These are phyloP conservation scores for Clavulina sp. DNA, from an alignment of 768 basidiomycete species.

Conservation along the genomic window DNA sequence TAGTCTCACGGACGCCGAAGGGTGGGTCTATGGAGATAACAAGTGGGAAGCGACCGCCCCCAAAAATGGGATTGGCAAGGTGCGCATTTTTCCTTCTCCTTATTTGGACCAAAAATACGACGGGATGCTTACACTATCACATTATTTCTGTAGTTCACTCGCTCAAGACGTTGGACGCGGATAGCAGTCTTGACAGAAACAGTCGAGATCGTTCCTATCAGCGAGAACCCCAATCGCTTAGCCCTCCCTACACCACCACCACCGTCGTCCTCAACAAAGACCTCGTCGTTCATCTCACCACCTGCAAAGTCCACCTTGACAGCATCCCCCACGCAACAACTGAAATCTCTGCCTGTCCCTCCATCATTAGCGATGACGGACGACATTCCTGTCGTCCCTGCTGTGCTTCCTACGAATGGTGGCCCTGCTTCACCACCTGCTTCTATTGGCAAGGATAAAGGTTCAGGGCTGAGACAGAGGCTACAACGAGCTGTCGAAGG, in stretches of 20 bases:
- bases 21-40: constrained; percentile 90
- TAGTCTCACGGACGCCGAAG: constrained; percentile 75
- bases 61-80: constrained; percentile 78
- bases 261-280: too few species aligned
- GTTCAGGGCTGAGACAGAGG: too few species aligned
- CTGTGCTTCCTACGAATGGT: too few species aligned
- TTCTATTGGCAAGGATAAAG: too few species aligned
- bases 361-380: too few species aligned
- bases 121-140: too few species aligned
- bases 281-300: neutral
- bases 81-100: constrained; percentile 13
- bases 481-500: too few species aligned
- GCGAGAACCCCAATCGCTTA: constrained; percentile 13
- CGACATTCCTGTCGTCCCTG: too few species aligned
- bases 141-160: constrained; percentile 44
- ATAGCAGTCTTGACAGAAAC: constrained; percentile 62
- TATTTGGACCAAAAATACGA: neutral
- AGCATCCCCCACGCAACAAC: neutral
- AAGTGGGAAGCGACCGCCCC: constrained; percentile 73
- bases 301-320: neutral
- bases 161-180: constrained; percentile 73
- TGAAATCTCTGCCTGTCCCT: constrained; percentile 7
- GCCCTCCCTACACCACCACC: too few species aligned
- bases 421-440: too few species aligned
- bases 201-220: constrained; percentile 27